Evolutionary conservation across 441 rosid genomes (phyloP).

Genomic region (Daphne laureola): DNA sequence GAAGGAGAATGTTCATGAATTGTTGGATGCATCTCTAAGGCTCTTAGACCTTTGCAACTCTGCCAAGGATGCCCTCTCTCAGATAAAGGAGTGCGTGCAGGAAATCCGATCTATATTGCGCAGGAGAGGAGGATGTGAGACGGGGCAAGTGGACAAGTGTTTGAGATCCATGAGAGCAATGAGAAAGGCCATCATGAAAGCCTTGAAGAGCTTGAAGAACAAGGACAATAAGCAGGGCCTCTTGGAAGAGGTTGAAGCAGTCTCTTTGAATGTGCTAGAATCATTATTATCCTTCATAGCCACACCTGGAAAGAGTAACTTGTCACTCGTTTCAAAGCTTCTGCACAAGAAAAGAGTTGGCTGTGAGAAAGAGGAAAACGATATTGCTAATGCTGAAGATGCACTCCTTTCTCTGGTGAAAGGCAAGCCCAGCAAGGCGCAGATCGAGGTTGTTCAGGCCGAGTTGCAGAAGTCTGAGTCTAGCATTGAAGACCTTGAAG

Average conservation of each 20-base stretch:
- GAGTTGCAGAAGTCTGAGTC: no score
- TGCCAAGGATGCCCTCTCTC: slow-evolving; percentile 26
- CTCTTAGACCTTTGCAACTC: slow-evolving; percentile 29
- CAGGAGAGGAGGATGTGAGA: slow-evolving; percentile 23
- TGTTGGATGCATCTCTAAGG: slow-evolving; percentile 33
- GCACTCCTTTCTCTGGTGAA: no score
- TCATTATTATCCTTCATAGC: slow-evolving; percentile 26
- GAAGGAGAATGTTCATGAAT: slow-evolving; percentile 16
- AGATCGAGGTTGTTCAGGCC: no score
- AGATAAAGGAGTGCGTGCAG: slow-evolving; percentile 22
- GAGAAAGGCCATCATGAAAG: slow-evolving; percentile 17
- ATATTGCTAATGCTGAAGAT: no score
- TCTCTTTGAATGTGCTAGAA: slow-evolving; percentile 17
- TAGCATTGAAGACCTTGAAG: no score
- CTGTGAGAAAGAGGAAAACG: no score
- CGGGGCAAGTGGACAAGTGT: slow-evolving; percentile 10
- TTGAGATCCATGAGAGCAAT: slow-evolving; percentile 16
- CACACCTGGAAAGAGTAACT: slow-evolving; percentile 16
- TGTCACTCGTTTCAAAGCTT: slow-evolving; percentile 34
- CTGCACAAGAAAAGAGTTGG: slow-evolving; percentile 8
- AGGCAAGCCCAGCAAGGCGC: no score
- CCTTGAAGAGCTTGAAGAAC: slow-evolving; percentile 17
- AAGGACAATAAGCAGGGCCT: slow-evolving; percentile 11
- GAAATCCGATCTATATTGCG: slow-evolving; percentile 28
- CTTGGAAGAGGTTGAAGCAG: slow-evolving; percentile 18